These are phyloP conservation scores for Cryphonectria naterciae DNA, from an alignment of 2,329 filamentous ascomycete species.

Conservation along the genomic window DNA sequence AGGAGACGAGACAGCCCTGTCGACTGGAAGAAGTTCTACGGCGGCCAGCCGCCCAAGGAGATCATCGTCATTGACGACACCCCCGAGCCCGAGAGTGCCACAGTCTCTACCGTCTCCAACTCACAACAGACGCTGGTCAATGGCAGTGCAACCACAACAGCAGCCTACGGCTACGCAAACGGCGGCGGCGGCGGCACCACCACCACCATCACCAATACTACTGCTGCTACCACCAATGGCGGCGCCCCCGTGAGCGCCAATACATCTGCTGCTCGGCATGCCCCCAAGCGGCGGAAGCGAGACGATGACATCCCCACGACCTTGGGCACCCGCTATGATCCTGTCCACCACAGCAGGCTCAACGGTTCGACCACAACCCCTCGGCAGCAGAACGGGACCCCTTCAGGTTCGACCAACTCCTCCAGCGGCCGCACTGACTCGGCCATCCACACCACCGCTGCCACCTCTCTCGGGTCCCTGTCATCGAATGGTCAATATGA, in stretches of 20 bases:
- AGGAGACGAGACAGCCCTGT: slow-evolving; percentile 61
- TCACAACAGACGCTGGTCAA: slow-evolving; percentile 46
- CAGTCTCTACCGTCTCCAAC: slow-evolving; percentile 39
- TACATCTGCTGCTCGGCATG: slow-evolving; percentile 47
- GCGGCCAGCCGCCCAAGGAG: slow-evolving; percentile 81
- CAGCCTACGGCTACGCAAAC: slow-evolving; percentile 38
- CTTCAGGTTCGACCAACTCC: slow-evolving; percentile 67
- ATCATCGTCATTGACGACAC: slow-evolving; percentile 84
- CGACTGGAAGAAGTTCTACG: slow-evolving; percentile 81
- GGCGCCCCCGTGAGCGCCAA: slow-evolving; percentile 31
- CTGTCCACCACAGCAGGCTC: slow-evolving; percentile 70
- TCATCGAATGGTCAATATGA: slow-evolving; percentile 68
- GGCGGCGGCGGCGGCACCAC: slow-evolving; percentile 20
- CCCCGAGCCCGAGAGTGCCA: slow-evolving; percentile 57
- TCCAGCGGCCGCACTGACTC: slow-evolving; percentile 86
- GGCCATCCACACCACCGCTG: slow-evolving; percentile 80
- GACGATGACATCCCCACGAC: slow-evolving; percentile 52
- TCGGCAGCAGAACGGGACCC: slow-evolving; percentile 64
- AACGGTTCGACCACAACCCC: slow-evolving; percentile 74
- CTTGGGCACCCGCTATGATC: slow-evolving; percentile 58
- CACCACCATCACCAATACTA: neutral
- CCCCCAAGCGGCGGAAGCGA: slow-evolving; percentile 76
- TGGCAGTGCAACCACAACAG: slow-evolving; percentile 30
- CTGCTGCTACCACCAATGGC: neutral
- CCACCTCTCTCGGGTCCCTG: slow-evolving; percentile 79